Evolutionary conservation across 139 green algal genomes (phyloP).

Genomic region (Chlorokybus atmophyticus): DNA sequence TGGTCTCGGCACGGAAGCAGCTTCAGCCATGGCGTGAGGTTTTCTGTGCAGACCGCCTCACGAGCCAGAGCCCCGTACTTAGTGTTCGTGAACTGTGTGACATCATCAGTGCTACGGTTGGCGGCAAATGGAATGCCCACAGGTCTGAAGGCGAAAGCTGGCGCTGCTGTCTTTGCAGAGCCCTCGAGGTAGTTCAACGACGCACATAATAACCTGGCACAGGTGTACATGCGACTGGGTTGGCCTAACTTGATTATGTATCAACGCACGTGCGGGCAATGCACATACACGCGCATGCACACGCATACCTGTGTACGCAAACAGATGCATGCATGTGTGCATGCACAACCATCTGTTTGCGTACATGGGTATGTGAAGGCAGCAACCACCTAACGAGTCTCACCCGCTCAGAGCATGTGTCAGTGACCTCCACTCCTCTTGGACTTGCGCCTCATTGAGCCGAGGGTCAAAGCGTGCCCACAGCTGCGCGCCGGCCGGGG

Average conservation of each 20-base stretch:
- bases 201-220: slow-evolving; percentile 33
- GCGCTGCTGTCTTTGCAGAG: not conserved
- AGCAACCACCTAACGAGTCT: too few relatives aligned
- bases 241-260: not conserved
- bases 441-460: not conserved
- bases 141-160: not conserved
- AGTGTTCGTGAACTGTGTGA: not conserved
- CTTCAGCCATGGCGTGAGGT: slow-evolving; percentile 78
- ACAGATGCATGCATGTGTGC: not conserved
- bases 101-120: not conserved
- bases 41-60: slow-evolving; percentile 77
- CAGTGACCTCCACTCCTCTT: too few relatives aligned
- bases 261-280: not conserved
- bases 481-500: slow-evolving; percentile 22
- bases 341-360: too few relatives aligned
- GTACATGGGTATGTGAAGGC: too few relatives aligned
- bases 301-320: not conserved
- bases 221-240: slow-evolving; percentile 21
- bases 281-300: not conserved
- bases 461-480: slow-evolving; percentile 4
- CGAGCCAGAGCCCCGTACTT: slow-evolving; percentile 45
- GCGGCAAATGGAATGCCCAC: not conserved
- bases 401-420: too few relatives aligned
- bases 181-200: slow-evolving; percentile 22
- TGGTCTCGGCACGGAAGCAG: slow-evolving; percentile 66